These are phyloP conservation scores for Trichoderma semiorbis DNA, from an alignment of 2,329 filamentous ascomycete genomes.

Conservation along the genomic window DNA sequence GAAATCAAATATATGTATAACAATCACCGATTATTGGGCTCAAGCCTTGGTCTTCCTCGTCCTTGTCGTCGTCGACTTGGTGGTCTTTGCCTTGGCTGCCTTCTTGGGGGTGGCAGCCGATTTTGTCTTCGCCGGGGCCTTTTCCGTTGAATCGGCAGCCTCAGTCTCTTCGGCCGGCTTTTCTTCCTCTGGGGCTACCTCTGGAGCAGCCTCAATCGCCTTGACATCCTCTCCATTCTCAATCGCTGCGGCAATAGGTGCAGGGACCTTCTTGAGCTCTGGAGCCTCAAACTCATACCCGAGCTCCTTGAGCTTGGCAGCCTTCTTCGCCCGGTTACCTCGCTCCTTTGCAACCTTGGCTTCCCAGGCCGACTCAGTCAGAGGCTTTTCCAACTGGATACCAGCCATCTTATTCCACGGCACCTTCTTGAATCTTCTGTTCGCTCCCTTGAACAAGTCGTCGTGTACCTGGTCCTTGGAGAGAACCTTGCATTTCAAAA, in stretches of 20 bases:
- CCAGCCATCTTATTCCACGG: slow-evolving; percentile 87
- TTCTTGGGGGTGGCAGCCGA: slow-evolving; percentile 30
- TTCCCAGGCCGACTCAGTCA: slow-evolving; percentile 73
- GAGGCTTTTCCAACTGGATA: slow-evolving; percentile 67
- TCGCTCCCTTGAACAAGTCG: slow-evolving; percentile 84
- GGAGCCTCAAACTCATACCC: slow-evolving; percentile 83
- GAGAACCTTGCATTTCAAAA: slow-evolving; percentile 81
- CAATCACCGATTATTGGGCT: background rate
- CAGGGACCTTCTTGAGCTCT: slow-evolving; percentile 57
- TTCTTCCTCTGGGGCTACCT: slow-evolving; percentile 23
- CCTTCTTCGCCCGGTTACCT: slow-evolving; percentile 64
- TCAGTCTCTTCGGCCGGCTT: slow-evolving; percentile 26
- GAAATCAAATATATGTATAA: background rate
- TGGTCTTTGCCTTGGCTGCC: slow-evolving; percentile 20
- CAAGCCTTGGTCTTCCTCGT: slow-evolving; percentile 41
- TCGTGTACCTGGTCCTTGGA: slow-evolving; percentile 74
- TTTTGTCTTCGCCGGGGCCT: slow-evolving; percentile 22
- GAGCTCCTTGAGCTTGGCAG: slow-evolving; percentile 70
- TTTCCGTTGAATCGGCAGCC: slow-evolving; percentile 22
- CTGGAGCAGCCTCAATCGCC: slow-evolving; percentile 37
- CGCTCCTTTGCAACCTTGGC: slow-evolving; percentile 71
- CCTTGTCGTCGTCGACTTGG: slow-evolving; percentile 28
- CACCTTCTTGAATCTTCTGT: slow-evolving; percentile 82
- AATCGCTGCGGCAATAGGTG: slow-evolving; percentile 34
- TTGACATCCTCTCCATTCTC: slow-evolving; percentile 35